Evolutionary conservation across 1,284 basidiomycete genomes (phyloP).

Genomic region (Hymenochaete sp.): DNA sequence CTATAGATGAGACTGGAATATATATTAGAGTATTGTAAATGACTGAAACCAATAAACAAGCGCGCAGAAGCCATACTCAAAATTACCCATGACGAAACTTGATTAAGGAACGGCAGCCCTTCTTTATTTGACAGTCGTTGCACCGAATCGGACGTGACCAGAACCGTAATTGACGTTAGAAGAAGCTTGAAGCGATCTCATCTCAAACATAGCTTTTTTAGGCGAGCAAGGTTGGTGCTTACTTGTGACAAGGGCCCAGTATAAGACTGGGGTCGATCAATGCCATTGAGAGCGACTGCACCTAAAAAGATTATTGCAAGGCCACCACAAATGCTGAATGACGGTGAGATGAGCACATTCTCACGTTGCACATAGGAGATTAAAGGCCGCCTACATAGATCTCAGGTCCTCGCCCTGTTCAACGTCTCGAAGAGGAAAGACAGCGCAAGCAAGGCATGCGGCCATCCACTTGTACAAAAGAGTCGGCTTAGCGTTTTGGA

Average conservation of each 20-base stretch:
- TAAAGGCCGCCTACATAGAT: constrained; percentile 42
- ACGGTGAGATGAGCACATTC: background rate
- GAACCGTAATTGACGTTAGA: constrained; percentile 41
- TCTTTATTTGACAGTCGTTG: constrained; percentile 52
- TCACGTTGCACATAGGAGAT: background rate
- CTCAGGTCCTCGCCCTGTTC: constrained; percentile 64
- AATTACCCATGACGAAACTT: constrained; percentile 57
- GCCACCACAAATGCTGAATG: constrained; percentile 7
- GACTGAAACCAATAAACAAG: background rate
- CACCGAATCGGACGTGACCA: constrained; percentile 51
- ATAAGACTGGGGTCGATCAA: constrained; percentile 5
- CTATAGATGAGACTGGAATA: constrained; percentile 2
- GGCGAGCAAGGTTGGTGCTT: background rate
- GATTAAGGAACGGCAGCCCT: constrained; percentile 60
- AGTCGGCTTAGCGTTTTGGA: constrained; percentile 25
- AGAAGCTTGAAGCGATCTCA: constrained; percentile 22
- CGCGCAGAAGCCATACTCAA: constrained; percentile 40
- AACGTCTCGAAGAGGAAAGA: constrained; percentile 68
- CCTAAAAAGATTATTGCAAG: constrained; percentile 13
- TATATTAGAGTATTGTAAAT: constrained; percentile 6
- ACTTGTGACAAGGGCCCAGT: constrained; percentile 6
- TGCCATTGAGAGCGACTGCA: background rate
- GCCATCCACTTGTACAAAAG: constrained; percentile 40
- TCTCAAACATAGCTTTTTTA: background rate
- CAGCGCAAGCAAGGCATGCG: constrained; percentile 45